These are phyloP conservation scores for Penicillium sp. DNA, from an alignment of 2,329 filamentous ascomycete genomes.

Conservation along the genomic window DNA sequence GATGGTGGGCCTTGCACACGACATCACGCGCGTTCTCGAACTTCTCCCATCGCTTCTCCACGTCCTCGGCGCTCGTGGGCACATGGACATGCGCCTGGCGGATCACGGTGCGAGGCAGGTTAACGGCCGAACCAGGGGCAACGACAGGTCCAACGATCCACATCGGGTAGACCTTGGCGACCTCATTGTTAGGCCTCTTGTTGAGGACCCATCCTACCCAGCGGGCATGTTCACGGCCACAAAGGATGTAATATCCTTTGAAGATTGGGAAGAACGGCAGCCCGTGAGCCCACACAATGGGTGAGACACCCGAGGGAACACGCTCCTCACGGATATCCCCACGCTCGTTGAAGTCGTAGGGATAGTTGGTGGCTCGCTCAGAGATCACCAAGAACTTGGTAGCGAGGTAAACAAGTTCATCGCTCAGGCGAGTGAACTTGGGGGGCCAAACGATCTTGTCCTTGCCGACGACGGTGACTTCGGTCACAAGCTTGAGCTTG, in stretches of 20 bases:
- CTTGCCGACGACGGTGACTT: not conserved
- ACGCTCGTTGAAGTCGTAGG: constrained; percentile 17
- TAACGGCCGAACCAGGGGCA: constrained; percentile 18
- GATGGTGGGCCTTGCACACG: constrained; percentile 4
- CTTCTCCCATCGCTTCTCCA: constrained; percentile 6
- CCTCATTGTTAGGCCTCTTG: not conserved
- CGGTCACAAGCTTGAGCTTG: constrained; percentile 5
- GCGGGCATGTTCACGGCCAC: constrained; percentile 11
- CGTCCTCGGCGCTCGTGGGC: constrained; percentile 1
- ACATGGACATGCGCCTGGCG: constrained; percentile 14
- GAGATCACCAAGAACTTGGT: constrained; percentile 10
- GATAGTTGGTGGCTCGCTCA: constrained; percentile 7
- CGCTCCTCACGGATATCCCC: constrained; percentile 18
- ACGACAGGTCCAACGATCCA: constrained; percentile 21
- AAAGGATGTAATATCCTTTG: constrained; percentile 24
- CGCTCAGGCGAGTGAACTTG: constrained; percentile 15
- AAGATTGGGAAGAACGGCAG: constrained; percentile 23
- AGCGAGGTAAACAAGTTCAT: constrained; percentile 20
- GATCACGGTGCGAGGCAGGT: constrained; percentile 1
- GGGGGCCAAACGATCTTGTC: constrained; percentile 14
- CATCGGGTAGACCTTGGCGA: constrained; percentile 2
- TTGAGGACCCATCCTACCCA: constrained; percentile 20
- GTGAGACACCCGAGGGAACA: constrained; percentile 15
- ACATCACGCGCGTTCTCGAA: constrained; percentile 2
- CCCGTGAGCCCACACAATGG: constrained; percentile 22